A percentile compares a stretch with the other conserved stretches of the same genome.
Conservation (phyloP, 2,329 filamentous ascomycete species). For the Fusarium buxicola region DNA sequence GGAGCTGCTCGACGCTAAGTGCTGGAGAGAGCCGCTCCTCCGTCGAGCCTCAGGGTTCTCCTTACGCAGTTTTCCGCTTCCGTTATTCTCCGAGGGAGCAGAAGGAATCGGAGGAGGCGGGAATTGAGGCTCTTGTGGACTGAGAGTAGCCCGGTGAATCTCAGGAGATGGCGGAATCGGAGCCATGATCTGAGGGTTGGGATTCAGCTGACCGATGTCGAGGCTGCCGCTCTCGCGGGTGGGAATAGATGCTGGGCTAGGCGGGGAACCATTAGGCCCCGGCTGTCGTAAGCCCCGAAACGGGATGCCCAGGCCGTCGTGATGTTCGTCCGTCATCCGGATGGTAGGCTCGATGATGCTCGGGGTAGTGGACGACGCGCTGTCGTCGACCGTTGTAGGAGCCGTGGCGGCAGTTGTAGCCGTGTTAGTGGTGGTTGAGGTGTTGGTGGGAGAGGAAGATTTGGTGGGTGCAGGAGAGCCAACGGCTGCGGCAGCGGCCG, state of each 20-base stretch:
- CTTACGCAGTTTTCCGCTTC: constrained; percentile 49
- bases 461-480: constrained; percentile 38
- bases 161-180: constrained; percentile 49
- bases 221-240: constrained; percentile 27
- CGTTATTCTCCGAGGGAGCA: constrained; percentile 36
- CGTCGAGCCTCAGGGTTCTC: constrained; percentile 44
- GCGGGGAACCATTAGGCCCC: constrained; percentile 27
- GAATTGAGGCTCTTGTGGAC: constrained; percentile 37
- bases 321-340: constrained; percentile 36
- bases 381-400: constrained; percentile 41
- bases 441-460: constrained; percentile 43
- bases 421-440: constrained; percentile 39
- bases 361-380: constrained; percentile 38
- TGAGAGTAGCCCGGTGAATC: constrained; percentile 38
- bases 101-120: constrained; percentile 25
- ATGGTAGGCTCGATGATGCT: constrained; percentile 41
- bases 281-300: constrained; percentile 18
- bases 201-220: constrained; percentile 35
- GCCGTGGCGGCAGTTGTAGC: constrained; percentile 24
- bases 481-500: constrained; percentile 20
- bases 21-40: constrained; percentile 51
- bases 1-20: constrained; percentile 23
- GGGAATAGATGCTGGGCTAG: constrained; percentile 25
- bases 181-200: constrained; percentile 46
- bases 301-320: constrained; percentile 33